These are phyloP conservation scores for Stachybotrys echinatus DNA, from an alignment of 2,329 filamentous ascomycete genomes.

Conservation along the genomic window DNA sequence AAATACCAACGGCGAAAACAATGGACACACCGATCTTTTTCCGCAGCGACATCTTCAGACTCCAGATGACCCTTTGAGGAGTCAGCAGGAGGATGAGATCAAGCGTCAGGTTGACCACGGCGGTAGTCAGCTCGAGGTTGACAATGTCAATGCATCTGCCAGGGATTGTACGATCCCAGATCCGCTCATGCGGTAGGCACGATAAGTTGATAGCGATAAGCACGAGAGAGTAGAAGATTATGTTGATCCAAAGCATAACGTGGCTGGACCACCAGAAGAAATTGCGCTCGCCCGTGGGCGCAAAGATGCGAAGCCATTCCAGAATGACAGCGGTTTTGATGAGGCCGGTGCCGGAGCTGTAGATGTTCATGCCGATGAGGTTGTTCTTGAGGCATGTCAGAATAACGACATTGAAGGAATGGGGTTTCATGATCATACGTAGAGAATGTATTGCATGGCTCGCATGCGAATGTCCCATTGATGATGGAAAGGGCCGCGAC, in stretches of 20 bases:
- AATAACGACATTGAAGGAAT: neutral
- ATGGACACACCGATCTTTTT: conserved; percentile 11
- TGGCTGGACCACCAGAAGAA: neutral
- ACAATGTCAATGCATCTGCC: neutral
- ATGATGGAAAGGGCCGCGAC: neutral
- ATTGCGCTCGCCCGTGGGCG: neutral
- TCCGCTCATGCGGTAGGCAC: neutral
- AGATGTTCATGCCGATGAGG: neutral
- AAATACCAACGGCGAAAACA: conserved; percentile 13
- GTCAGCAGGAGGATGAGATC: conserved; percentile 13
- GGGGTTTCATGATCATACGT: neutral
- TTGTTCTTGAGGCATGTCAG: neutral
- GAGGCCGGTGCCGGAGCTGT: neutral
- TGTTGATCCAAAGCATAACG: neutral
- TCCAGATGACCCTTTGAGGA: conserved; percentile 10
- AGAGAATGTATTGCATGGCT: neutral
- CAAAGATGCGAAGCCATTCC: neutral
- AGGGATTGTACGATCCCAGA: neutral
- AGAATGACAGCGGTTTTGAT: neutral
- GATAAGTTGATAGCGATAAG: neutral
- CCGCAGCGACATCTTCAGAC: conserved; percentile 11
- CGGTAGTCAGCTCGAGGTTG: neutral
- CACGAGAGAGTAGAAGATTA: neutral
- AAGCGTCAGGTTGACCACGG: conserved; percentile 11
- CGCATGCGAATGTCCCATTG: neutral